Base-by-base conservation (phyloP, 2,329 filamentous ascomycete genomes). In the Stagonosporopsis chrysanthemi region DNA sequence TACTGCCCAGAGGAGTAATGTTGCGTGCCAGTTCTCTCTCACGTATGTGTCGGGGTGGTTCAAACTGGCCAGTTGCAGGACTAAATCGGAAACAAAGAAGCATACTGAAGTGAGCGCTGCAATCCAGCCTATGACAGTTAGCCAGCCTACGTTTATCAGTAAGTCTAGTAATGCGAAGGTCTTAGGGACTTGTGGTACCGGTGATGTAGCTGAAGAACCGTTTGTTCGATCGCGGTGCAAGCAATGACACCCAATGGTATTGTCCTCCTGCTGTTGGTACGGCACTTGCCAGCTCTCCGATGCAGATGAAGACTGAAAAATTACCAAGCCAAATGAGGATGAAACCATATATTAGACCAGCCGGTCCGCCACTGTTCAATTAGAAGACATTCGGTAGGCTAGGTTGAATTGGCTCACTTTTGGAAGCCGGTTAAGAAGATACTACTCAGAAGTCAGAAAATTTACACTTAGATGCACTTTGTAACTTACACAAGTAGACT, bases 11-110 rank as follows among this genome's bases (percentile, higher is more conserved):
- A 80, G 72, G 1, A 85, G 67, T 0, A 85, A 72, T 0, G 82
- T 84, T 0, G 76, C 79, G 44, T 85, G 82, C 81, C 82, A 85
- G 14, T 74, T 67, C 54, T 79, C 62, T 11, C 71, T 60, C 2
- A 65, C 46, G 57, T 81, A 82, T 2, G 62, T 60, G 2, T 40
- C 52, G 14, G 78, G 56, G 26, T 75, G 76, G 38, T 78, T 81
- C n/a, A 83, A 64, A 23, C 59, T 67, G 15, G 75, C 66, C 2
- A 77, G 60, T 26, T 70, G 65, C n/a, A 76, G 57, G 9, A 72
- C 67, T 12, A 75, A 48, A 24, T 75, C 72, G 19, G 72, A 68
- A 17, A 73, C 69, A 33, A 77, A 73, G 57, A 72, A 77, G 58
- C 67, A 72, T 11, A 70, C 69, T 3, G 72, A 66, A 9, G 77